phyloP scores from a whole-genome alignment of 148 eudicot genomes.

The Selenicereus undatus region DNA sequence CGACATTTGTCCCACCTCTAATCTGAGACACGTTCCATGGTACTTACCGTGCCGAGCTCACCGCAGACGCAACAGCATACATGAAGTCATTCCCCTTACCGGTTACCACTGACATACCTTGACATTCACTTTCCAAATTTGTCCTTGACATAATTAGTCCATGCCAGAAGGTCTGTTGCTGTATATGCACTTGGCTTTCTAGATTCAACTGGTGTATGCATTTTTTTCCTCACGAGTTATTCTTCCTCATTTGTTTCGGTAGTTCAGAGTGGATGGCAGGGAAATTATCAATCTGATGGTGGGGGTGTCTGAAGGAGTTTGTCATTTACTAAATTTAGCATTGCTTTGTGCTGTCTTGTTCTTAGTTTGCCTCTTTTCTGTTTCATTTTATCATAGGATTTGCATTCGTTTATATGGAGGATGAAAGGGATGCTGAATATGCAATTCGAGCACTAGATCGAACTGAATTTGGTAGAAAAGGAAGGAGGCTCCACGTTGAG shows the following conservation, averaged over 20 bases:
- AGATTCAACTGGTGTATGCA: slow-evolving; percentile 22
- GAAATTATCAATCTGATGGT: not conserved
- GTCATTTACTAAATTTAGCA: not conserved
- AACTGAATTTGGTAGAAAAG: slow-evolving; percentile 80
- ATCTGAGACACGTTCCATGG: slow-evolving; percentile 47
- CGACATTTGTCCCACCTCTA: slow-evolving; percentile 54
- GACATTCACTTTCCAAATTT: slow-evolving; percentile 68
- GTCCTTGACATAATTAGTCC: slow-evolving; percentile 70
- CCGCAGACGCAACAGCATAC: slow-evolving; percentile 51
- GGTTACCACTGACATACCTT: slow-evolving; percentile 49
- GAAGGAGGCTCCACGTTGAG: slow-evolving; percentile 83
- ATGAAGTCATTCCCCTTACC: slow-evolving; percentile 40
- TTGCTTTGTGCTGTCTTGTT: not conserved
- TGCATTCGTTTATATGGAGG: slow-evolving; percentile 86
- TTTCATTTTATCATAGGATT: slow-evolving; percentile 42
- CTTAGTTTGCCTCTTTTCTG: slow-evolving; percentile 10
- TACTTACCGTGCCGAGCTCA: slow-evolving; percentile 38
- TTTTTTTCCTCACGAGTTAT: not conserved
- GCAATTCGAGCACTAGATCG: slow-evolving; percentile 82
- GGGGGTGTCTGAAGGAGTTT: slow-evolving; percentile 18
- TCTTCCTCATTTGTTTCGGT: not conserved
- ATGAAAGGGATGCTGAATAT: slow-evolving; percentile 90
- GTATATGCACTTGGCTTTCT: slow-evolving; percentile 31
- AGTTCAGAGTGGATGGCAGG: slow-evolving; percentile 15
- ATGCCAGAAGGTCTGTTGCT: slow-evolving; percentile 74